Conservation (phyloP, 306 rosid genomes). For the Gynostemma pentaphyllum region DNA sequence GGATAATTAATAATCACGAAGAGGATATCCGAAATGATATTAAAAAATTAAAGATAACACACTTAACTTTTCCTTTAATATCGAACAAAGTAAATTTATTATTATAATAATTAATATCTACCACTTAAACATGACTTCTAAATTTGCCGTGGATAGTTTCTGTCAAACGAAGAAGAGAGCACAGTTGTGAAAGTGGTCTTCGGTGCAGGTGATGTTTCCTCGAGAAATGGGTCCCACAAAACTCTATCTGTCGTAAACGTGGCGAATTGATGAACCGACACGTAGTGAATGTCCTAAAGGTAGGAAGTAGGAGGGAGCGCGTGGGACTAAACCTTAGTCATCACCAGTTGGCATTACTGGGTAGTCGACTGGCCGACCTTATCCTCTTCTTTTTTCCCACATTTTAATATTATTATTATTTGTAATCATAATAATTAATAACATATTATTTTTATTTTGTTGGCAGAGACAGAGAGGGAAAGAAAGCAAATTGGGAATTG, state of each 20-base stretch:
- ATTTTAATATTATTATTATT: neutral
- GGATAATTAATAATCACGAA: too few relatives aligned
- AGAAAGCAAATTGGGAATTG: slow-evolving; percentile 22
- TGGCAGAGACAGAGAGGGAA: slow-evolving; percentile 10
- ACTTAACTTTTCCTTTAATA: too few relatives aligned
- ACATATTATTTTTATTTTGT: slow-evolving; percentile 20
- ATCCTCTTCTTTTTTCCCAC: slow-evolving; percentile 26
- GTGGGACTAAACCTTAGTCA: slow-evolving; percentile 14
- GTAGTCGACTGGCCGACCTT: slow-evolving; percentile 37
- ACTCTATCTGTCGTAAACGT: neutral
- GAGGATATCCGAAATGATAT: too few relatives aligned
- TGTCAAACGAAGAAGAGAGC: too few relatives aligned
- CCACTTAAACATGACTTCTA: too few relatives aligned
- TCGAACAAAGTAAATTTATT: too few relatives aligned
- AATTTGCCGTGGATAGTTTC: too few relatives aligned
- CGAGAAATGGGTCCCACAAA: neutral
- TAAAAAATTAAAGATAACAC: too few relatives aligned
- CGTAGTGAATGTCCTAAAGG: neutral
- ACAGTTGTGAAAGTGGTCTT: too few relatives aligned
- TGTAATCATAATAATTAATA: neutral
- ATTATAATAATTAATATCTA: too few relatives aligned
- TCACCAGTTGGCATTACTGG: slow-evolving; percentile 42
- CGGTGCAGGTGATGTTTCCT: neutral
- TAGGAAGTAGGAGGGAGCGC: slow-evolving; percentile 16
- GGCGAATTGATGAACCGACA: neutral